phyloP scores from a whole-genome alignment of 1,284 basidiomycete genomes.

The Ustilago nuda region DNA sequence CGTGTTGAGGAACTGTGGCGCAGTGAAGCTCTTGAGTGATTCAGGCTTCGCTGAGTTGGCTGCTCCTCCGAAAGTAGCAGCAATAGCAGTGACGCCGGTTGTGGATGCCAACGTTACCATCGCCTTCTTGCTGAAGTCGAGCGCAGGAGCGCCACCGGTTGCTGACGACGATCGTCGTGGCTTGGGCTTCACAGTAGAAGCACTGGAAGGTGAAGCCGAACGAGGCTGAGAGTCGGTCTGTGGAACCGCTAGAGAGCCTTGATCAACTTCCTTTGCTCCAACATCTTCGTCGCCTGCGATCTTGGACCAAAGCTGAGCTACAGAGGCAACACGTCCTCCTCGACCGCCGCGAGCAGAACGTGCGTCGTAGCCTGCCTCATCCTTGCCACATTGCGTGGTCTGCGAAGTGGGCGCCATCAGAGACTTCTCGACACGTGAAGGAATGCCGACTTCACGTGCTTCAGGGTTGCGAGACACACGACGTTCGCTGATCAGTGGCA shows the following conservation, averaged over 20 bases:
- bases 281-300: slow-evolving; percentile 54
- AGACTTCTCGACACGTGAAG: slow-evolving; percentile 39
- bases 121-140: slow-evolving; percentile 58
- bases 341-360: slow-evolving; percentile 81
- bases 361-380: slow-evolving; percentile 73
- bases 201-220: slow-evolving; percentile 36
- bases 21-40: slow-evolving; percentile 39
- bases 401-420: slow-evolving; percentile 23
- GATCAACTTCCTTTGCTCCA: slow-evolving; percentile 1
- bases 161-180: slow-evolving; percentile 40
- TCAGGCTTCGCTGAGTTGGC: slow-evolving; percentile 26
- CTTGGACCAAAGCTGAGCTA: slow-evolving; percentile 78
- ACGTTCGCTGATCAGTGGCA: slow-evolving; percentile 15
- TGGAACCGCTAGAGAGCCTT: slow-evolving; percentile 19
- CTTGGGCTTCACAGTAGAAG: slow-evolving; percentile 55
- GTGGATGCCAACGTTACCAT: slow-evolving; percentile 23
- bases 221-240: slow-evolving; percentile 13
- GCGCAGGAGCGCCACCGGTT: slow-evolving; percentile 48
- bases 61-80: slow-evolving; percentile 27
- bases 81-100: slow-evolving; percentile 32
- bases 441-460: slow-evolving; percentile 40
- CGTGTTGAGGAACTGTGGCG: slow-evolving; percentile 57
- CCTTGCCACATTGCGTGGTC: slow-evolving; percentile 9
- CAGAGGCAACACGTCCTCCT: slow-evolving; percentile 80
- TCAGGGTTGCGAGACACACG: slow-evolving; percentile 26